phyloP scores from a whole-genome alignment of 139 green algal species.

The Tetraselmis chui region DNA sequence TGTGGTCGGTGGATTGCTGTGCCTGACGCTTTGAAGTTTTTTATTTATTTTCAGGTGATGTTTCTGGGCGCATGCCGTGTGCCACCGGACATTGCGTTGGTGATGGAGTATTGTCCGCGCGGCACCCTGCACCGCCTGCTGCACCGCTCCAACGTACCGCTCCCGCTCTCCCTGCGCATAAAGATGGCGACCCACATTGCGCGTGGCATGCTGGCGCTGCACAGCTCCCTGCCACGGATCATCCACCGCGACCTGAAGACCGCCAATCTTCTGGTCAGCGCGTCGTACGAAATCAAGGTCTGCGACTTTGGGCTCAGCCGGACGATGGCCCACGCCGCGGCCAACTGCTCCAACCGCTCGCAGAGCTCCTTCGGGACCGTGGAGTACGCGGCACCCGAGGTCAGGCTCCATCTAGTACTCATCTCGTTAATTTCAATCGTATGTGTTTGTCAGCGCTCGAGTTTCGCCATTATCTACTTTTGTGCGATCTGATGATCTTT shows the following conservation, averaged over 20 bases:
- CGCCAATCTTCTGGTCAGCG: constrained; percentile 53
- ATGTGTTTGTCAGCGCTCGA: too few species aligned
- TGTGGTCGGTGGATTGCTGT: too few species aligned
- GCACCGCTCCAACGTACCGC: constrained; percentile 17
- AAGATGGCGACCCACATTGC: constrained; percentile 49
- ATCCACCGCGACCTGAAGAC: constrained; percentile 60
- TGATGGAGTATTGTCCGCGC: constrained; percentile 55
- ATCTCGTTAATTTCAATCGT: too few species aligned
- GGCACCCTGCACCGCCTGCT: constrained; percentile 45
- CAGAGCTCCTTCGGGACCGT: constrained; percentile 31
- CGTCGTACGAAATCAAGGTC: constrained; percentile 49
- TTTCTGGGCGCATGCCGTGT: constrained; percentile 37
- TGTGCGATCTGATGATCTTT: too few species aligned
- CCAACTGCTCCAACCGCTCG: background rate
- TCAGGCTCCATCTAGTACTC: background rate
- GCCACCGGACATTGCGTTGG: constrained; percentile 40
- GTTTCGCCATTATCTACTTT: too few species aligned
- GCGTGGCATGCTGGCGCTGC: constrained; percentile 21
- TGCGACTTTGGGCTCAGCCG: constrained; percentile 44
- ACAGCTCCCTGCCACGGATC: constrained; percentile 40
- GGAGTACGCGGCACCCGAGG: constrained; percentile 51
- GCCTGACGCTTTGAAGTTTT: too few species aligned
- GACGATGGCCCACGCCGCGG: constrained; percentile 40
- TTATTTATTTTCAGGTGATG: too few species aligned
- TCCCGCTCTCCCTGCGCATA: constrained; percentile 18